Conservation (phyloP, 2,329 filamentous ascomycete species). For the Colletotrichum tropicicola region DNA sequence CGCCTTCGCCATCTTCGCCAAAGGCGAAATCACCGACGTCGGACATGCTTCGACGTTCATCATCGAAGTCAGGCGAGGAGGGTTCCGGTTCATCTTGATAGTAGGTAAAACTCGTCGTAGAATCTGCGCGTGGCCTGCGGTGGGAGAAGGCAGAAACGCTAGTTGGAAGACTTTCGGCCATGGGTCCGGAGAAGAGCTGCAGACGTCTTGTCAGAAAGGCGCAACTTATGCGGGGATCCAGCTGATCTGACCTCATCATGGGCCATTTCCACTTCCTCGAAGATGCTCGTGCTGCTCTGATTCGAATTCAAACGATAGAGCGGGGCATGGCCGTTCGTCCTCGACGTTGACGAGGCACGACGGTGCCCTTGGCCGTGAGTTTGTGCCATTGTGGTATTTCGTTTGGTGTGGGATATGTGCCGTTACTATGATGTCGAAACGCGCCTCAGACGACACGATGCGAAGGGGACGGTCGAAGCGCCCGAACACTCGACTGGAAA, state of each 20-base stretch:
- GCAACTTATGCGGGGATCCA: not conserved
- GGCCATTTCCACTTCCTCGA: constrained; percentile 98
- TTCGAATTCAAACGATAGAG: constrained; percentile 76
- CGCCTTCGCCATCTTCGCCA: constrained; percentile 48
- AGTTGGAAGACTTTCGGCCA: constrained; percentile 95
- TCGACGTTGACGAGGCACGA: constrained; percentile 15
- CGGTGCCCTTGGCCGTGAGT: constrained; percentile 1
- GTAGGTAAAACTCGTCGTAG: constrained; percentile 88
- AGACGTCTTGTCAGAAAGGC: not conserved
- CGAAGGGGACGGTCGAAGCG: not conserved
- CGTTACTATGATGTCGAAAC: not conserved
- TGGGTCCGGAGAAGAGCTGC: constrained; percentile 86
- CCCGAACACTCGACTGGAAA: not conserved
- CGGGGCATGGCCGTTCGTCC: constrained; percentile 30
- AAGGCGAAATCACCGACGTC: constrained; percentile 51
- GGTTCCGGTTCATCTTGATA: constrained; percentile 67
- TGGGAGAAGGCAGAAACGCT: constrained; percentile 93
- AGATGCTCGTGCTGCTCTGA: constrained; percentile 80
- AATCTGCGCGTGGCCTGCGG: constrained; percentile 82
- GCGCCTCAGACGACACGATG: not conserved
- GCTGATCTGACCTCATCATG: constrained; percentile 78
- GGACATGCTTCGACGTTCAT: constrained; percentile 41
- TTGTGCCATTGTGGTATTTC: constrained; percentile 9
- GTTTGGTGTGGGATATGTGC: not conserved
- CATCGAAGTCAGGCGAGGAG: constrained; percentile 33